phyloP scores from a whole-genome alignment of 208 protist genomes.

The Polymyxa betae region DNA sequence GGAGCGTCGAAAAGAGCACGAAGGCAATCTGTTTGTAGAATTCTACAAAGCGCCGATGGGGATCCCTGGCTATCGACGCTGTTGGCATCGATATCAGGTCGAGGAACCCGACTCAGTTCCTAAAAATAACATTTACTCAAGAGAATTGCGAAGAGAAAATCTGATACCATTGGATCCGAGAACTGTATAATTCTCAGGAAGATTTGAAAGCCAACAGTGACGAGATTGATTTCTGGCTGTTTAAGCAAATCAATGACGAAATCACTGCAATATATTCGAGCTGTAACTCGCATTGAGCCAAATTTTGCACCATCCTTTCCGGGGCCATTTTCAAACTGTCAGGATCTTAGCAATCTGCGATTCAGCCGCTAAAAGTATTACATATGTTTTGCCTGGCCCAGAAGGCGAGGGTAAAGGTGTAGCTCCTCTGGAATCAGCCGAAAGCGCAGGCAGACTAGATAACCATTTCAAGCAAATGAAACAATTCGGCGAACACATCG shows the following conservation, averaged over 20 bases:
- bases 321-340: background rate
- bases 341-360: background rate
- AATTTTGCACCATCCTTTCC: background rate
- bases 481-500: too few species aligned
- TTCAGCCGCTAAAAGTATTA: background rate
- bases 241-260: background rate
- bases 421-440: too few species aligned
- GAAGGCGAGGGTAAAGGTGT: too few species aligned
- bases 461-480: too few species aligned
- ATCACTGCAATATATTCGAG: background rate
- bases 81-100: too few species aligned
- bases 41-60: background rate
- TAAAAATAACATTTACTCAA: background rate
- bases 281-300: background rate
- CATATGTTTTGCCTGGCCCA: background rate
- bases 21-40: background rate
- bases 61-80: background rate
- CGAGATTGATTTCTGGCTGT: background rate
- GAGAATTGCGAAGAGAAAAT: background rate
- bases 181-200: background rate
- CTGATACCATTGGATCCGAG: background rate
- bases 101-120: background rate
- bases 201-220: slow-evolving; percentile 30
- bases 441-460: too few species aligned
- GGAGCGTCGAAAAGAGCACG: background rate